Evolutionary conservation across 768 basidiomycete species (phyloP).

Genomic region (Tylopilus cervinicoccineus): DNA sequence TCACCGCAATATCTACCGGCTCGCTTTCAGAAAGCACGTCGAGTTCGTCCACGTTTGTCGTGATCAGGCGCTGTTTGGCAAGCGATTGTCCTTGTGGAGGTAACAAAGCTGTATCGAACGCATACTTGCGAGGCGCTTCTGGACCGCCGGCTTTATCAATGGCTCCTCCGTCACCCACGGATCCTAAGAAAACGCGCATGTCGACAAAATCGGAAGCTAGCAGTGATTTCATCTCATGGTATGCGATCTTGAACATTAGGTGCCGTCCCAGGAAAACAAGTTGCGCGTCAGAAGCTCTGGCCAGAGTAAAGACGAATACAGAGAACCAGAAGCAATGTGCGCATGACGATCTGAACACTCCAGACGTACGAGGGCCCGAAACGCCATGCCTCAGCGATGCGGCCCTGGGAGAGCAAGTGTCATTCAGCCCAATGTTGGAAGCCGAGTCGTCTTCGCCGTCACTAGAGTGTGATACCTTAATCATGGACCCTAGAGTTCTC

Average conservation of each 20-base stretch:
- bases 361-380: neutral
- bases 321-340: neutral
- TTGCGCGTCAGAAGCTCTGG: neutral
- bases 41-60: conserved; percentile 2
- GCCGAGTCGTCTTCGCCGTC: neutral
- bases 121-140: neutral
- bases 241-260: neutral
- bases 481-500: conserved; percentile 10
- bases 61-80: conserved; percentile 10
- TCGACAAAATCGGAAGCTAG: neutral
- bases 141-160: neutral
- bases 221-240: neutral
- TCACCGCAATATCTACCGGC: neutral
- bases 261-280: neutral
- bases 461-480: neutral
- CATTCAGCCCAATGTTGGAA: neutral
- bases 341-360: neutral
- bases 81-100: conserved; percentile 14
- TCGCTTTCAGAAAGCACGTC: neutral
- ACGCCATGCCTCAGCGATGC: neutral
- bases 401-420: neutral
- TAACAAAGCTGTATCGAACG: neutral
- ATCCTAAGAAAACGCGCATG: neutral
- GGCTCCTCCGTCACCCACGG: neutral
- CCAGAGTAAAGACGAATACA: neutral